Percentiles rank a stretch among this genome's conserved stretches.
Evolutionary conservation across 345 rosid genomes (phyloP).

Genomic region (Ceriops decandra): DNA sequence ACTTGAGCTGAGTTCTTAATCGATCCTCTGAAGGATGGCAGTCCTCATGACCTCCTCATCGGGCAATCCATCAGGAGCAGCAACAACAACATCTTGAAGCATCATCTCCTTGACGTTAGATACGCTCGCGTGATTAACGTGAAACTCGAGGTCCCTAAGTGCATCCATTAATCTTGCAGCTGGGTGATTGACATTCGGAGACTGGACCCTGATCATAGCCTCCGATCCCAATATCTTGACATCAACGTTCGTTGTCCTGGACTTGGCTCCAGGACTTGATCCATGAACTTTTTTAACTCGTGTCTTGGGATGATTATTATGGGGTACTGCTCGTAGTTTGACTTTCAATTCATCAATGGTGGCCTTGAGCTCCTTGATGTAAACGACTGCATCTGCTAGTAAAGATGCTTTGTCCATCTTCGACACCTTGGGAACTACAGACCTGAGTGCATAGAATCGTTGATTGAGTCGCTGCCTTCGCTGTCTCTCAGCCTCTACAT

Average conservation of each 20-base stretch:
- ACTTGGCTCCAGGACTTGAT: not conserved
- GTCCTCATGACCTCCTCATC: constrained; percentile 28
- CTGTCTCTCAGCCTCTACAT: constrained; percentile 80
- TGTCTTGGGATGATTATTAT: constrained; percentile 12
- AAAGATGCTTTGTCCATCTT: constrained; percentile 91
- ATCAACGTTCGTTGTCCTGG: constrained; percentile 33
- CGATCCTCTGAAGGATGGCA: constrained; percentile 28
- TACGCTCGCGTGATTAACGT: constrained; percentile 45
- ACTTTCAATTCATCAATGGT: constrained; percentile 48
- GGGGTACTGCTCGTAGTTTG: constrained; percentile 12
- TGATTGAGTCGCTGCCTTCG: constrained; percentile 78
- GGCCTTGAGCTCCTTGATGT: constrained; percentile 60
- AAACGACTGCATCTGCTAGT: constrained; percentile 61
- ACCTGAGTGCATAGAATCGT: constrained; percentile 68
- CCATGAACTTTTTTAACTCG: not conserved
- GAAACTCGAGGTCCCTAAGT: constrained; percentile 41
- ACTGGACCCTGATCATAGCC: constrained; percentile 42
- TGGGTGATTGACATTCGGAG: constrained; percentile 40
- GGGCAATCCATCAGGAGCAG: constrained; percentile 28
- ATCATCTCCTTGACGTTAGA: constrained; percentile 37
- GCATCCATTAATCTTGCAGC: constrained; percentile 46
- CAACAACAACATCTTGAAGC: constrained; percentile 47
- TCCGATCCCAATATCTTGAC: constrained; percentile 54
- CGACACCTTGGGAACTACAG: constrained; percentile 84
- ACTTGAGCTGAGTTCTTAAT: not conserved